These are phyloP conservation scores for Malus hybrid DNA, from an alignment of 331 rosid genomes.

Conservation along the genomic window DNA sequence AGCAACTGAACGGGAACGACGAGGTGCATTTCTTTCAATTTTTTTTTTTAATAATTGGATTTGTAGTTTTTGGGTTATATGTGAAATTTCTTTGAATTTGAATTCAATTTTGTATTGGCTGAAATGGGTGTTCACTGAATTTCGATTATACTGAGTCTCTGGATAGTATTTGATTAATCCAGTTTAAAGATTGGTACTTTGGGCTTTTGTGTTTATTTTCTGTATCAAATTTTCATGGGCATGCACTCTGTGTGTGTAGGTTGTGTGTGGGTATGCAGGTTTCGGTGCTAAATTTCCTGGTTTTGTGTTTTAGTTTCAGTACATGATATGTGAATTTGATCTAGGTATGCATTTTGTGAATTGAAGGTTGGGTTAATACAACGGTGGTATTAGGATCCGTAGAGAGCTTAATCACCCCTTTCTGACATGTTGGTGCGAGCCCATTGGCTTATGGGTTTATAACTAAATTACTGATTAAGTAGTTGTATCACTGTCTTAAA, in stretches of 20 bases:
- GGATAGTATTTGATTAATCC: not conserved
- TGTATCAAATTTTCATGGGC: not conserved
- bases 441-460: not conserved
- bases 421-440: not conserved
- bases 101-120: not conserved
- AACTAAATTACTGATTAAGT: not conserved
- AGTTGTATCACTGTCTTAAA: not conserved
- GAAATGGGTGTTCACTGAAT: not conserved
- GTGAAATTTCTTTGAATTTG: not conserved
- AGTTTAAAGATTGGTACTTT: not conserved
- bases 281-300: not conserved
- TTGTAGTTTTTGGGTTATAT: not conserved
- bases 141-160: not conserved
- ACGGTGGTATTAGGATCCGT: not conserved
- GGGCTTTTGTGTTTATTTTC: not conserved
- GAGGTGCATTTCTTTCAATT: constrained; percentile 42
- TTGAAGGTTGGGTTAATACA: not conserved
- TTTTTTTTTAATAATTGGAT: not conserved
- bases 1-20: constrained; percentile 86
- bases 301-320: not conserved
- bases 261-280: not conserved
- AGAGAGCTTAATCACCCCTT: not conserved
- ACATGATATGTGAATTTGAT: not conserved
- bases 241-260: not conserved
- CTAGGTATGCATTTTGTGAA: not conserved